These are phyloP conservation scores for Linnemannia elongata DNA, from an alignment of 192 early-diverging fungal genomes.

Conservation along the genomic window DNA sequence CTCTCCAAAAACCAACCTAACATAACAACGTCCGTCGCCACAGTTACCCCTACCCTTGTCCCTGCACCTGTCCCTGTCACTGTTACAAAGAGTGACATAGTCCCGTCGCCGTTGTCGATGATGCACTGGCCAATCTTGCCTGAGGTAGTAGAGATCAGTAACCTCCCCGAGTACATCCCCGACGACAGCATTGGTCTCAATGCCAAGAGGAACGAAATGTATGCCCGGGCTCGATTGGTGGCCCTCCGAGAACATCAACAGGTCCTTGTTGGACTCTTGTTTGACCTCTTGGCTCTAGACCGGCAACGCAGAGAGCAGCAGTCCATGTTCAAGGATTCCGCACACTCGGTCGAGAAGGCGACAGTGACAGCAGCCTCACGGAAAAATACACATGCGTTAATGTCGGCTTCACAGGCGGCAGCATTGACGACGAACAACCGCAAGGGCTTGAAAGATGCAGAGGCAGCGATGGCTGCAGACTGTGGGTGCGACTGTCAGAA, in stretches of 20 bases:
- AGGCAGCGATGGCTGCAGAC: background rate
- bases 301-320: background rate
- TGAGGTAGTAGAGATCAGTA: background rate
- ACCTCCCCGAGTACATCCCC: constrained; percentile 10
- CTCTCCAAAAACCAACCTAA: background rate
- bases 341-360: background rate
- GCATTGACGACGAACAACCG: too few species aligned
- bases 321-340: background rate
- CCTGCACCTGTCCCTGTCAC: background rate
- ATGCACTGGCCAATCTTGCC: constrained; percentile 10
- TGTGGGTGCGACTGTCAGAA: background rate
- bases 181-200: constrained; percentile 21
- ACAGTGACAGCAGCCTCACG: background rate
- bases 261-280: constrained; percentile 15
- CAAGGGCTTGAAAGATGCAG: background rate
- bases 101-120: background rate
- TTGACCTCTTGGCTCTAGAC: background rate
- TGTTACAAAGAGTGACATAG: background rate
- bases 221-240: constrained; percentile 20
- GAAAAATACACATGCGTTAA: too few species aligned
- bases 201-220: constrained; percentile 17
- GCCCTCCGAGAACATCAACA: constrained; percentile 30
- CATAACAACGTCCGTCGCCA: background rate
- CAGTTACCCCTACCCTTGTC: background rate
- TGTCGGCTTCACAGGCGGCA: too few species aligned